A percentile compares a stretch with the other conserved stretches of the same genome.
Conservation (phyloP, 2,329 filamentous ascomycete species). For the Calonectria pteridis region DNA sequence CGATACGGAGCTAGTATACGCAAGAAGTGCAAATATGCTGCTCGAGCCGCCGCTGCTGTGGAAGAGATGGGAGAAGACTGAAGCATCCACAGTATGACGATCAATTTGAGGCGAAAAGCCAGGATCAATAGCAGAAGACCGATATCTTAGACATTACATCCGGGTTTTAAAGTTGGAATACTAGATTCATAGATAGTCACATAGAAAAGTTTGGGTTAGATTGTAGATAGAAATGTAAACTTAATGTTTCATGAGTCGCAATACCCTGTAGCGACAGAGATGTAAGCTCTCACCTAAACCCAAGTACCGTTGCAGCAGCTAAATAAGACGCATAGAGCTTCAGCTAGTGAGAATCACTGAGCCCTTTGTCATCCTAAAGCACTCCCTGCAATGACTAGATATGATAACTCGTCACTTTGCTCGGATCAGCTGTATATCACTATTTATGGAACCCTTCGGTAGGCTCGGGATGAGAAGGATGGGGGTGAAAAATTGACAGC, state of each 20-base stretch:
- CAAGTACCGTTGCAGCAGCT: no score
- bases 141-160: neutral
- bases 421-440: no score
- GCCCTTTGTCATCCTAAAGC: no score
- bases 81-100: neutral
- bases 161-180: neutral
- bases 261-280: neutral
- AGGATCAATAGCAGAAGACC: neutral
- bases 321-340: no score
- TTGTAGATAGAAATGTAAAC: neutral
- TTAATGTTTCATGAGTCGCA: neutral
- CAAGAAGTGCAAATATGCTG: conserved; percentile 39
- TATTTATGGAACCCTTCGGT: no score
- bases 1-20: conserved; percentile 37
- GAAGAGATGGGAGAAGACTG: conserved; percentile 9
- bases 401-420: no score
- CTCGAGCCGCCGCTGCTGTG: conserved; percentile 31
- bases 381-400: no score
- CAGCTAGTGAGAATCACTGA: no score
- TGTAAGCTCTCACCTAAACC: no score
- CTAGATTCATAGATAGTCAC: neutral
- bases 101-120: neutral
- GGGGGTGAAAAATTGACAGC: no score
- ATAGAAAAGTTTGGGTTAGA: neutral
- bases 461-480: no score